phyloP scores from a whole-genome alignment of 805 yeast species.

The Candida vaughaniae region DNA sequence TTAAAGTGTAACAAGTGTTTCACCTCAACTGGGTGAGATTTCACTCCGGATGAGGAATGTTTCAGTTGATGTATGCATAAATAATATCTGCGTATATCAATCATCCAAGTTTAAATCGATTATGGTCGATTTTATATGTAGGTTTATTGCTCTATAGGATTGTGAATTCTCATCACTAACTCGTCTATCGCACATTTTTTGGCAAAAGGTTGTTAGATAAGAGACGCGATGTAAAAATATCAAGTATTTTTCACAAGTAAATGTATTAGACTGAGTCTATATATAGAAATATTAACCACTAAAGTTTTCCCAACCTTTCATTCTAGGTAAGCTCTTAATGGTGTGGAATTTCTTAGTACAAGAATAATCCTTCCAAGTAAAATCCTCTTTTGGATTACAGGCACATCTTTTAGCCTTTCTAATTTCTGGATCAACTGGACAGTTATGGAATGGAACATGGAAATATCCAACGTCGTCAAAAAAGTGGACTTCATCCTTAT shows the following conservation, averaged over 20 bases:
- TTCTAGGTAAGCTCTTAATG: constrained; percentile 55
- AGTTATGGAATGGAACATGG: constrained; percentile 78
- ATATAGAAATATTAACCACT: constrained; percentile 40
- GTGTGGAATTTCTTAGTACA: constrained; percentile 67
- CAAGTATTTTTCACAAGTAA: too few species aligned
- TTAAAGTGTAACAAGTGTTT: background rate
- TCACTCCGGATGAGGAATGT: background rate
- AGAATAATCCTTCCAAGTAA: constrained; percentile 73
- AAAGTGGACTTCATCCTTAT: constrained; percentile 67
- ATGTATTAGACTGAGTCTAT: too few species aligned
- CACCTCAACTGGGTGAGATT: background rate
- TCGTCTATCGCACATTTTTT: too few species aligned
- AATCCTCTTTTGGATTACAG: constrained; percentile 71
- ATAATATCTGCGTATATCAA: too few species aligned
- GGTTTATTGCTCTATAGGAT: too few species aligned
- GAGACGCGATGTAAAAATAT: too few species aligned
- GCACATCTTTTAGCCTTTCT: constrained; percentile 64
- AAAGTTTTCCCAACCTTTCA: constrained; percentile 68
- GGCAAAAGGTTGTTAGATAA: too few species aligned
- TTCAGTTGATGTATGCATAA: background rate
- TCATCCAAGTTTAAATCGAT: too few species aligned
- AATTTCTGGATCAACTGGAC: constrained; percentile 68
- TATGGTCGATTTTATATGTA: too few species aligned
- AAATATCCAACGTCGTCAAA: constrained; percentile 83
- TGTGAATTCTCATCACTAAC: too few species aligned